Evolutionary conservation across 225 moss, liverwort and hornwort genomes (phyloP), one percentile per base, ranked within the genome.

Genomic region (Pseudisothecium myosuroides): DNA sequence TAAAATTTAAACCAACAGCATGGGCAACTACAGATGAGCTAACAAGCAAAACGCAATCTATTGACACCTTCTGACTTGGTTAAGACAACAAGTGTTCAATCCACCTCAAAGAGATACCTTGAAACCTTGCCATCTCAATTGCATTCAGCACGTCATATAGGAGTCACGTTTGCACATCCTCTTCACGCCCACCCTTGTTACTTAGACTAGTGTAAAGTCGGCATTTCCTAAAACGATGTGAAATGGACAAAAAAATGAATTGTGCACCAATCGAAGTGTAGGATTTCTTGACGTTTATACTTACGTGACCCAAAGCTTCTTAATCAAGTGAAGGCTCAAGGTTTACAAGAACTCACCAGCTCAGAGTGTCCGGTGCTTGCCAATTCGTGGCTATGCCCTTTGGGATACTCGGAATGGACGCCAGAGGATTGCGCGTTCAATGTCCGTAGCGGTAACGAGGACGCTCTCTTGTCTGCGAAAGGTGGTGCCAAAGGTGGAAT

Each of bases 301-400:
- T 31, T 34, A 11, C 14, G 34, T 63, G 34, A 64, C 34, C 82
- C 24, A 43, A 31, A 80, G 80, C 60, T 64, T 56, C 23, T 66
- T 28, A 28, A 84, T 84, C 72, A 84, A 83, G 54, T 16, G 49
- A 55, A 69, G n/a, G 56, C 83, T 87, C 31, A 64, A 89, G 76
- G 56, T 64, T 52, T 37, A 34, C 64, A 84, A 67, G 76, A 81
- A 76, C 86, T 89, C 86, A 90, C 93, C 88, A 72, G 81, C 50
- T 92, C 90, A 82, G 71, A 80, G 85, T 90, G 90, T 41, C 66
- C 80, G 60, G 81, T 56, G 69, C 64, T 72, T 76, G 89, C 86
- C 75, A 92, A 56, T 87, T 89, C 90, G 76, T 93, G 92, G 83
- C 89, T 90, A 62, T 93, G 93, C 13, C 80, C 86, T 89, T 71